Percentiles rank a stretch among this genome's conserved stretches.
These are phyloP conservation scores for Penicillium nucicola DNA, from an alignment of 495 filamentous ascomycete species.

Conservation along the genomic window DNA sequence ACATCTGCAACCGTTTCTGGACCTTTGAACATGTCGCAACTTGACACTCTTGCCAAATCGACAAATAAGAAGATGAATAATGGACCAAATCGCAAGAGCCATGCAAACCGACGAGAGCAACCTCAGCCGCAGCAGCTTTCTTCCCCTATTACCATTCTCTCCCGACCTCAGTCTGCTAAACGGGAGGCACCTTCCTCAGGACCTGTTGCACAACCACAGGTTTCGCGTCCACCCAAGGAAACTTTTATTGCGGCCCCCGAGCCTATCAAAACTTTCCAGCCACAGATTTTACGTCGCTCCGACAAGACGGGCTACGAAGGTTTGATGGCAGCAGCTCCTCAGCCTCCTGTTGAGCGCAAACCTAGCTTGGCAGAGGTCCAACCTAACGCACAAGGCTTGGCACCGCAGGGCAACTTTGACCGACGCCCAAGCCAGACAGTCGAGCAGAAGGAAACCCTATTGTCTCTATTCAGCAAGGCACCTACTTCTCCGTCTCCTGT, in stretches of 20 bases:
- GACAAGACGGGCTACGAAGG: constrained; percentile 31
- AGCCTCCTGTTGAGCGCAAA: constrained; percentile 8
- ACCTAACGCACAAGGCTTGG: constrained; percentile 1
- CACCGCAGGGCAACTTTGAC: constrained; percentile 21
- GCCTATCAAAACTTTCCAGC: constrained; percentile 51
- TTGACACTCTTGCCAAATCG: constrained; percentile 36
- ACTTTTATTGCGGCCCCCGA: constrained; percentile 23
- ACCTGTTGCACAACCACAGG: constrained; percentile 11
- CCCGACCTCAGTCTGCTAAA: constrained; percentile 38
- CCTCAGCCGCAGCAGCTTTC: constrained; percentile 22
- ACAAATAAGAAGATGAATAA: constrained; percentile 15
- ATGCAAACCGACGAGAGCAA: constrained; percentile 16
- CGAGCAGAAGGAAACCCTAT: constrained; percentile 64
- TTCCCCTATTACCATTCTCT: constrained; percentile 43
- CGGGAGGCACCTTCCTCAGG: constrained; percentile 24
- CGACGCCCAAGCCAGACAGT: constrained; percentile 46
- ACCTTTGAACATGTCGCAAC: constrained; percentile 48
- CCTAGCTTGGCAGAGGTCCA: constrained; percentile 8
- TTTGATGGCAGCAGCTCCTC: constrained; percentile 12
- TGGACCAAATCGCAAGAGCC: constrained; percentile 21
- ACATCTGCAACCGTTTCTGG: constrained; percentile 50
- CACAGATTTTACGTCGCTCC: constrained; percentile 57
- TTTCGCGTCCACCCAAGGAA: constrained; percentile 13
- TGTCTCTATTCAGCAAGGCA: constrained; percentile 70
- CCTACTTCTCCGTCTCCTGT: constrained; percentile 23